phyloP scores from a whole-genome alignment of 352 stramenopile species.

The Chrysophaeum taylorii region DNA sequence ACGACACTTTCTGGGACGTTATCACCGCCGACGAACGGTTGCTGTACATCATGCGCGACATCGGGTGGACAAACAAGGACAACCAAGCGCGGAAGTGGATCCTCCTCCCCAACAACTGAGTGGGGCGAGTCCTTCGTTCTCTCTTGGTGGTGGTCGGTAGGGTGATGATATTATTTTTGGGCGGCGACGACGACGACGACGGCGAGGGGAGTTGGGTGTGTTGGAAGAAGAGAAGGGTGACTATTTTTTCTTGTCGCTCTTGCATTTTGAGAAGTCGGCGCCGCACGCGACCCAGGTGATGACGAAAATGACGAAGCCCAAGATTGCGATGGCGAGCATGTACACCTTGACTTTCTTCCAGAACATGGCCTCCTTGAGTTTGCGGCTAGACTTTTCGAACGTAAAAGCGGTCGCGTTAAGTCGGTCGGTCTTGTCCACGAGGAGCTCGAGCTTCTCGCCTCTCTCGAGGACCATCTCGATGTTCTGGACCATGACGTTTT shows the following conservation, averaged over 20 bases:
- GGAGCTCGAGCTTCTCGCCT: constrained; percentile 95
- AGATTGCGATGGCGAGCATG: constrained; percentile 34
- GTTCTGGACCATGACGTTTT: constrained; percentile 97
- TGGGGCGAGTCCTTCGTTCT: too few relatives aligned
- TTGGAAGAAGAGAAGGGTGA: too few relatives aligned
- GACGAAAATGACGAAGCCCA: constrained; percentile 34
- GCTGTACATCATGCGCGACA: too few relatives aligned
- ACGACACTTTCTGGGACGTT: too few relatives aligned
- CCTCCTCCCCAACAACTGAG: too few relatives aligned
- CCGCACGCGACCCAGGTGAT: constrained; percentile 23
- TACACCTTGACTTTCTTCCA: constrained; percentile 48
- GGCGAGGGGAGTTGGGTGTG: too few relatives aligned
- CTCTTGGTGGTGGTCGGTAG: too few relatives aligned
- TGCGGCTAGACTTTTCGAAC: constrained; percentile 79
- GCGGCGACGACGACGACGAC: too few relatives aligned
- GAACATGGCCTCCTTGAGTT: constrained; percentile 61
- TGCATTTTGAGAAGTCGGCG: constrained; percentile 7
- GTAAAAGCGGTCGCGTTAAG: constrained; percentile 56
- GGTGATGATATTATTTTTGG: too few relatives aligned
- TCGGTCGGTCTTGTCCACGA: constrained; percentile 60
- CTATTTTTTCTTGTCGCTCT: neutral
- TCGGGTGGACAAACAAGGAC: too few relatives aligned
- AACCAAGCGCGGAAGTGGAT: too few relatives aligned
- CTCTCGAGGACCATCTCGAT: constrained; percentile 97
- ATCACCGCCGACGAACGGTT: too few relatives aligned